Percentiles rank a stretch among this genome's conserved stretches.
phyloP scores from a whole-genome alignment of 2,329 filamentous ascomycete genomes.

The Hymenoscyphus infarciens region DNA sequence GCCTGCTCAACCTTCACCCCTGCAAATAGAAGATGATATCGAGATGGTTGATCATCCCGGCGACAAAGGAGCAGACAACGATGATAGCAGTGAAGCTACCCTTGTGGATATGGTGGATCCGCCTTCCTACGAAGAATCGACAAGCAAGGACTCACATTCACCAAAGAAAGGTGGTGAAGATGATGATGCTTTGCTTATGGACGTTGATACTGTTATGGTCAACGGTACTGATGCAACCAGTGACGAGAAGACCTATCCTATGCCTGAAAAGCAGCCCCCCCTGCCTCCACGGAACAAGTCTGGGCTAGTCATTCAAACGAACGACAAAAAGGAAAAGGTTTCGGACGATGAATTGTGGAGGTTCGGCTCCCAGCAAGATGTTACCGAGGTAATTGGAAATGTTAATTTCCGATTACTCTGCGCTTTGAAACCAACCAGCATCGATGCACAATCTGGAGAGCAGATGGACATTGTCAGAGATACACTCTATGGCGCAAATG shows the following conservation, averaged over 20 bases:
- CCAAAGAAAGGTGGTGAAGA: constrained; percentile 5
- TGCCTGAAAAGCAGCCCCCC: constrained; percentile 34
- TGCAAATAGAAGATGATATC: constrained; percentile 28
- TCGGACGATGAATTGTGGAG: constrained; percentile 34
- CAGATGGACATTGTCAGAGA: constrained; percentile 79
- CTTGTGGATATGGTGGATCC: constrained; percentile 36
- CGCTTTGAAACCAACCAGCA: constrained; percentile 70
- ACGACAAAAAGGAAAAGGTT: constrained; percentile 28
- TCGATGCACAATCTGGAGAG: constrained; percentile 62
- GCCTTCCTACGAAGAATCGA: constrained; percentile 19
- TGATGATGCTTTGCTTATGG: constrained; percentile 1
- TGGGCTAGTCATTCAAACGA: constrained; percentile 32
- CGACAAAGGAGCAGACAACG: constrained; percentile 26
- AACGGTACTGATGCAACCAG: constrained; percentile 34
- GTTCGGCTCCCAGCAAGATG: constrained; percentile 71
- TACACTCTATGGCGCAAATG: constrained; percentile 60
- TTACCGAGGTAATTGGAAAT: constrained; percentile 91
- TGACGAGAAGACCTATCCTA: constrained; percentile 10
- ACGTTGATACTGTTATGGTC: constrained; percentile 34
- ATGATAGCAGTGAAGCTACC: constrained; percentile 39
- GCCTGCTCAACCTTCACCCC: constrained; percentile 15
- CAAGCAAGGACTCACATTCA: constrained; percentile 9
- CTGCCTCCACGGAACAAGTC: constrained; percentile 36
- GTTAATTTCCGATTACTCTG: constrained; percentile 88
- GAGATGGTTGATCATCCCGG: constrained; percentile 34